Conservation (phyloP, 805 yeast genomes). For the Myxozyma monticola region DNA sequence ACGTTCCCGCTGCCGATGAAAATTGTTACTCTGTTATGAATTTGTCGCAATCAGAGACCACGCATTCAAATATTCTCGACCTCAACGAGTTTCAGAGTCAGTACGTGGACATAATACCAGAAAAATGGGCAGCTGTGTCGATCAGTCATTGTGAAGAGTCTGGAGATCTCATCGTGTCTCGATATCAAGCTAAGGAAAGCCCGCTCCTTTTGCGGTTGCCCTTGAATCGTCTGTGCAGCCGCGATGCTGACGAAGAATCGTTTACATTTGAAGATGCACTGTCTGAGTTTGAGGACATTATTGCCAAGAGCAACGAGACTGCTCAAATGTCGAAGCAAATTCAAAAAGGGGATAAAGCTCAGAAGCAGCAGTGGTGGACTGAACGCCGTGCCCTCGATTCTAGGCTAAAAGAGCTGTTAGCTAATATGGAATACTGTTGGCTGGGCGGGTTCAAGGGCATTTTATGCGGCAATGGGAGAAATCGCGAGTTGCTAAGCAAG, state of each 20-base stretch:
- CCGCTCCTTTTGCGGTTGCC: conserved; percentile 63
- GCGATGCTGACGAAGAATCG: conserved; percentile 47
- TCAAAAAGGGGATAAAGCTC: conserved; percentile 42
- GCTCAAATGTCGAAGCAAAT: conserved; percentile 21
- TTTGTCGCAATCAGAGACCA: conserved; percentile 8
- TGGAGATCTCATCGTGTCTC: conserved; percentile 59
- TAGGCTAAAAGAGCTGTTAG: conserved; percentile 53
- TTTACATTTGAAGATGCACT: conserved; percentile 51
- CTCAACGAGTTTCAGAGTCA: conserved; percentile 23
- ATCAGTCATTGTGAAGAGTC: conserved; percentile 60
- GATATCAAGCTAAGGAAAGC: conserved; percentile 39
- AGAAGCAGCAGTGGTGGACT: conserved; percentile 78
- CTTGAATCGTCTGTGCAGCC: conserved; percentile 49
- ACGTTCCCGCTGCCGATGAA: conserved; percentile 9
- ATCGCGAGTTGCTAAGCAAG: conserved; percentile 33
- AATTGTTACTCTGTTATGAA: background rate
- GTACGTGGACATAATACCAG: conserved; percentile 42
- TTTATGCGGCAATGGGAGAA: conserved; percentile 45
- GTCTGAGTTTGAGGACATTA: conserved; percentile 51
- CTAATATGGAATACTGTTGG: conserved; percentile 63
- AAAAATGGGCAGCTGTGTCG: conserved; percentile 58
- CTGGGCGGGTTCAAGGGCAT: conserved; percentile 74
- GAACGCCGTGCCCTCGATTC: conserved; percentile 62
- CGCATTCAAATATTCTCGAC: conserved; percentile 20
- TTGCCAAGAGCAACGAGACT: conserved; percentile 59